phyloP scores from a whole-genome alignment of 1,139 yeast genomes.

The Geotrichum bryndzae region DNA sequence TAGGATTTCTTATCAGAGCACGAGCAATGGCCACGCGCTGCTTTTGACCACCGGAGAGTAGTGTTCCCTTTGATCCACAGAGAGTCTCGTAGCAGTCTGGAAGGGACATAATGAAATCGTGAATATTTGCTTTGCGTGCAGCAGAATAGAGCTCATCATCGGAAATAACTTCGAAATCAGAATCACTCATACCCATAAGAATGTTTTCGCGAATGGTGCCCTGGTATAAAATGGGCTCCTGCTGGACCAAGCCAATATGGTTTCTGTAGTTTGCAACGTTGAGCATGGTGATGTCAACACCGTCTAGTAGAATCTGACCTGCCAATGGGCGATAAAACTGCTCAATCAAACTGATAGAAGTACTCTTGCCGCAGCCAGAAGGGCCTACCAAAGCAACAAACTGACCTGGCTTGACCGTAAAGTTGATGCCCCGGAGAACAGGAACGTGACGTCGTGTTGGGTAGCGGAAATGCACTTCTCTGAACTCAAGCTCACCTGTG shows the following conservation, averaged over 20 bases:
- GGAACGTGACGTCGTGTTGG: slow-evolving; percentile 75
- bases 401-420: slow-evolving; percentile 70
- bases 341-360: slow-evolving; percentile 75
- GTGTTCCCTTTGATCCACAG: slow-evolving; percentile 76
- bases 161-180: slow-evolving; percentile 42
- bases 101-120: slow-evolving; percentile 64
- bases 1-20: slow-evolving; percentile 64
- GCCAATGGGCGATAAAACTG: slow-evolving; percentile 69
- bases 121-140: slow-evolving; percentile 73
- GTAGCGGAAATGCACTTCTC: slow-evolving; percentile 63
- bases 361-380: slow-evolving; percentile 91
- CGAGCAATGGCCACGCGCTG: slow-evolving; percentile 76
- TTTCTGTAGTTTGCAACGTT: slow-evolving; percentile 67
- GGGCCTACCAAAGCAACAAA: slow-evolving; percentile 93
- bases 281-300: slow-evolving; percentile 60
- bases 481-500: slow-evolving; percentile 56
- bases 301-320: slow-evolving; percentile 66
- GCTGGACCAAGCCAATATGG: slow-evolving; percentile 73
- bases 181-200: slow-evolving; percentile 55
- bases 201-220: slow-evolving; percentile 84
- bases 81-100: slow-evolving; percentile 80
- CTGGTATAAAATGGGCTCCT: slow-evolving; percentile 80
- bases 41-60: slow-evolving; percentile 78
- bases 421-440: slow-evolving; percentile 62
- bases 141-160: slow-evolving; percentile 62